phyloP scores from a whole-genome alignment of 2,329 filamentous ascomycete genomes.

The Eurotiales sp. region DNA sequence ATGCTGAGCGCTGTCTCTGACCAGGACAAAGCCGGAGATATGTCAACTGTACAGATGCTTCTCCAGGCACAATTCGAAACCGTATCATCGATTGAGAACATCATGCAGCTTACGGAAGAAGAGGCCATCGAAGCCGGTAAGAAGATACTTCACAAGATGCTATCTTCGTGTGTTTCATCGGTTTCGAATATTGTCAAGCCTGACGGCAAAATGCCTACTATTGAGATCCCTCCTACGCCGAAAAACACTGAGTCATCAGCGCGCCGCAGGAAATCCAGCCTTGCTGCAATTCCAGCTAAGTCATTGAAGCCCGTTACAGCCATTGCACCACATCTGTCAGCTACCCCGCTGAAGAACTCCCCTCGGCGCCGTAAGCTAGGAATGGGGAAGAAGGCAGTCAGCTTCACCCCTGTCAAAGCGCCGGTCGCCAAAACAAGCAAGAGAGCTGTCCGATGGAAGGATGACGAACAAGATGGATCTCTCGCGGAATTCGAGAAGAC shows the following conservation, averaged over 20 bases:
- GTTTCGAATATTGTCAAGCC: constrained; percentile 85
- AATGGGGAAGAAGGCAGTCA: constrained; percentile 65
- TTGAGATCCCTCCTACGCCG: constrained; percentile 64
- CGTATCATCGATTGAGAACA: constrained; percentile 74
- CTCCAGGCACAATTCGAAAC: constrained; percentile 91
- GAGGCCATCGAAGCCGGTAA: constrained; percentile 79
- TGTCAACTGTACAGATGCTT: constrained; percentile 73
- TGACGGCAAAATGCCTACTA: constrained; percentile 60
- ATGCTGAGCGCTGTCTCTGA: constrained; percentile 73
- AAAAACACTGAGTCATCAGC: constrained; percentile 76
- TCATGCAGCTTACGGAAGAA: constrained; percentile 75
- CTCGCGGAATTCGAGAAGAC: constrained; percentile 91
- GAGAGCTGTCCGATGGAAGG: constrained; percentile 84
- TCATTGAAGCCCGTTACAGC: constrained; percentile 25
- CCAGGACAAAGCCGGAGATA: constrained; percentile 76
- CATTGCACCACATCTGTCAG: constrained; percentile 33
- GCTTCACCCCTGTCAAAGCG: constrained; percentile 73
- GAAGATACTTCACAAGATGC: constrained; percentile 69
- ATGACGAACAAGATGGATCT: constrained; percentile 81
- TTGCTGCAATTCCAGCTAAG: constrained; percentile 31
- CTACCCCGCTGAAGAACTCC: constrained; percentile 69
- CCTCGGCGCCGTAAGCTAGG: constrained; percentile 71
- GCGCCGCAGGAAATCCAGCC: constrained; percentile 55
- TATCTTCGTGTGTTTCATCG: constrained; percentile 70
- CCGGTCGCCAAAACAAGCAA: constrained; percentile 59